Evolutionary conservation across 2,329 filamentous ascomycete species (phyloP), one percentile per base, ranked within the genome.

Genomic region (Knufia fluminis): DNA sequence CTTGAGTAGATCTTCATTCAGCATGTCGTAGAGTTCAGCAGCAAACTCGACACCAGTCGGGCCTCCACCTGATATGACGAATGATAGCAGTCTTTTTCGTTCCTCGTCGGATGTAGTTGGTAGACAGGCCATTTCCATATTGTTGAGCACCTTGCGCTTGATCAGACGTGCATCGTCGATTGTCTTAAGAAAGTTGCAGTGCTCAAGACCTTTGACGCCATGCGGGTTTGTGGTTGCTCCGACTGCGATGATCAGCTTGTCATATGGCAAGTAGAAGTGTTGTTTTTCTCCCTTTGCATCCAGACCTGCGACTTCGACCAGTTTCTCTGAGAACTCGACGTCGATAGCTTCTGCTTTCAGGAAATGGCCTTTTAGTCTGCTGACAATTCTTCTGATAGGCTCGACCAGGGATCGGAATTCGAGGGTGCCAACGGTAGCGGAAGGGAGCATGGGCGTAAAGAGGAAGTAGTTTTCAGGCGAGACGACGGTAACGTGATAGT

Each of bases 41-140:
- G 94, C 94, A 61, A 98, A 98, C 65, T 98, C 92, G 31, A 98
- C 92, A 53, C 92, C 92, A 0, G 92, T 98, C 2, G 92, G 92
- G 0, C 92, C 92, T 60, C 92, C 92, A 48, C 92, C 92, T 62
- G 87, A 91, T 50, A 98, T 73, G n/a, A 96, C 92, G 61, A 98
- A 98, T 0, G 92, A 97, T 3, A 98, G 75, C 14, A 98, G 73
- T 33, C 91, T 80, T 62, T 77, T 83, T 55, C 92, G 82, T 68
- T 98, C 92, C 38, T 89, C 83, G 60, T 98, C 91, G 0, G 79
- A 71, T 0, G 90, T 97, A 0, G 90, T 96, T 0, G 94, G 94
- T n/a, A 98, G 71, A 61, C 88, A 95, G 19, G 92, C 89, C 31
- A 83, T 72, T 66, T 98, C 92, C 51, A 98, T 77, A 62, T 98